Conservation (phyloP, 805 yeast species). For the Pichia kluyveri region DNA sequence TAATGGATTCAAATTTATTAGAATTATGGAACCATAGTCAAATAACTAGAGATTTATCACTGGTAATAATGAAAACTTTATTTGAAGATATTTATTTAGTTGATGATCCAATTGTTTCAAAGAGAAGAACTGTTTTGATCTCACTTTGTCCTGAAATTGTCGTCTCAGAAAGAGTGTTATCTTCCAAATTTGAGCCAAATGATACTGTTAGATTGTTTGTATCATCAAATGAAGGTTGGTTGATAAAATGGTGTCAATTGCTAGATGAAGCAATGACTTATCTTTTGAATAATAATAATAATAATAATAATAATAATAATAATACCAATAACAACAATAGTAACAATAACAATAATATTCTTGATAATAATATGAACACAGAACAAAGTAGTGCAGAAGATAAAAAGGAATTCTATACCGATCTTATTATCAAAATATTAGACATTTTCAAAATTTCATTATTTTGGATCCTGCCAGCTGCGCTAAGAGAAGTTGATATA, state of each 20-base stretch:
- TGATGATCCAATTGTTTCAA: conserved; percentile 86
- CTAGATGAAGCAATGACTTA: conserved; percentile 36
- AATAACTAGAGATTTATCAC: conserved; percentile 63
- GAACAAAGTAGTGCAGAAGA: no score
- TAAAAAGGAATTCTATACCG: conserved; percentile 1
- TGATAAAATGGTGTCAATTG: conserved; percentile 59
- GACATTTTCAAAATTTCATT: conserved; percentile 84
- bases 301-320: not conserved
- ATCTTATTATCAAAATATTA: conserved; percentile 56
- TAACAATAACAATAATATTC: no score
- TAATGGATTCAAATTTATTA: conserved; percentile 75
- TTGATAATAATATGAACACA: not conserved
- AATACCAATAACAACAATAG: not conserved
- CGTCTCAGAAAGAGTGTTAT: conserved; percentile 59
- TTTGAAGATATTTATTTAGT: conserved; percentile 89
- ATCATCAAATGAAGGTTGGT: conserved; percentile 78
- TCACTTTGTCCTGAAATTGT: conserved; percentile 80
- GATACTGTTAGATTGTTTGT: conserved; percentile 57
- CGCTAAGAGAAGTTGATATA: conserved; percentile 58
- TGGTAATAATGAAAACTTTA: conserved; percentile 72
- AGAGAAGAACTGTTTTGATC: conserved; percentile 64
- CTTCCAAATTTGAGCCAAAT: conserved; percentile 55
- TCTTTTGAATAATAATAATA: conserved; percentile 10
- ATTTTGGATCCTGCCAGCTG: conserved; percentile 81
- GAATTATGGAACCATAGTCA: conserved; percentile 62